A percentile compares a stretch with the other conserved stretches of the same genome.
Evolutionary conservation across 1,284 basidiomycete species (phyloP).

Genomic region (Ganoderma resinaceum): DNA sequence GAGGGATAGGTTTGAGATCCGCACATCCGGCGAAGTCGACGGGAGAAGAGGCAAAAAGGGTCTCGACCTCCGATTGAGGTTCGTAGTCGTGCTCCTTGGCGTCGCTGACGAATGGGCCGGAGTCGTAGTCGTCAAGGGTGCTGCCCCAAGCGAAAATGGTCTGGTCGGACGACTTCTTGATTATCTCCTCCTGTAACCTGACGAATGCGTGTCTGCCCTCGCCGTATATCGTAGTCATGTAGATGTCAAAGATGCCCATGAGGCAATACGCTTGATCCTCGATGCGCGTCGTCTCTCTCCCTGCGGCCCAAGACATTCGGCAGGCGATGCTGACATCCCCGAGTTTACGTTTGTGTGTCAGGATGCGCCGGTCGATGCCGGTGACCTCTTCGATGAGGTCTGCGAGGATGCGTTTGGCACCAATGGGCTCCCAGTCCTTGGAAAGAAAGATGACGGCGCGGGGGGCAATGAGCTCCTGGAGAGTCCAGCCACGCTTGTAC

Average conservation of each 20-base stretch:
- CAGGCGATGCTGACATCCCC: constrained; percentile 28
- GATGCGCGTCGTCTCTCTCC: constrained; percentile 18
- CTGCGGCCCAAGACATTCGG: constrained; percentile 30
- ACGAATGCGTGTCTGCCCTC: constrained; percentile 26
- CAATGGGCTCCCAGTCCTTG: constrained; percentile 20
- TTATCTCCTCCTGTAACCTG: constrained; percentile 28
- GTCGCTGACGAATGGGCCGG: constrained; percentile 14
- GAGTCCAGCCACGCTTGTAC: constrained; percentile 27
- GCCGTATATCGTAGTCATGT: constrained; percentile 28
- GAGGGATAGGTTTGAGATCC: constrained; percentile 17
- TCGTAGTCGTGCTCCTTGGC: constrained; percentile 26
- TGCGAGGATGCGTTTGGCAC: constrained; percentile 22
- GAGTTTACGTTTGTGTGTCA: constrained; percentile 21
- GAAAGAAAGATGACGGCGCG: constrained; percentile 26
- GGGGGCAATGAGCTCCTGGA: constrained; percentile 30
- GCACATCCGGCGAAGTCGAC: constrained; percentile 20
- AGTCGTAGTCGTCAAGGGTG: constrained; percentile 16
- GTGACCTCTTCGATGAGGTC: constrained; percentile 24
- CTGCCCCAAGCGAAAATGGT: constrained; percentile 29
- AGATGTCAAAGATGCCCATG: constrained; percentile 30
- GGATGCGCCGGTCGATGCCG: constrained; percentile 23
- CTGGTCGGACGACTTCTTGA: constrained; percentile 24
- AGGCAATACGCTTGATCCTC: constrained; percentile 30
- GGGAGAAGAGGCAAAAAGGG: constrained; percentile 25
- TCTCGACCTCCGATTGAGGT: constrained; percentile 12